Conservation (phyloP, 2,329 filamentous ascomycete genomes). For the Cercospora citrullina region DNA sequence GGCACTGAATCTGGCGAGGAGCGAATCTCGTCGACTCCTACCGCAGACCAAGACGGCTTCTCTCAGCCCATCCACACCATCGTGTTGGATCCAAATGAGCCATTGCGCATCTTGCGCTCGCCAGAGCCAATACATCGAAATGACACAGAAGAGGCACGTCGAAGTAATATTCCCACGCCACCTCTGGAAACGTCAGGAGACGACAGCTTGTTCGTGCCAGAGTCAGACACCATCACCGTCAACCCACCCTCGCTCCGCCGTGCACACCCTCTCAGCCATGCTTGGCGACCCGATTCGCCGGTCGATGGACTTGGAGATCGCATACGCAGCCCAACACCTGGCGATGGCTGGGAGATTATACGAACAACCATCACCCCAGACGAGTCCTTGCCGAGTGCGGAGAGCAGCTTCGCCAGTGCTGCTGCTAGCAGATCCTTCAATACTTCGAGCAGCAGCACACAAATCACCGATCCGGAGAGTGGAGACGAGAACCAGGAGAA, state of each 20-base stretch:
- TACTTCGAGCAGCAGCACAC: conserved; percentile 34
- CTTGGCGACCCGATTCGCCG: conserved; percentile 35
- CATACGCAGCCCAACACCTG: conserved; percentile 73
- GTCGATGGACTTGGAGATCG: conserved; percentile 81
- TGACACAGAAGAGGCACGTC: conserved; percentile 10
- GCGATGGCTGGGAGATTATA: conserved; percentile 73
- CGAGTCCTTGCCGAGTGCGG: conserved; percentile 73
- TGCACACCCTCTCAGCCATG: conserved; percentile 35
- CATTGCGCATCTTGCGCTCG: conserved; percentile 24
- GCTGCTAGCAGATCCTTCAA: conserved; percentile 54
- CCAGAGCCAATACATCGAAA: conserved; percentile 20
- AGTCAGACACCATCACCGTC: conserved; percentile 12
- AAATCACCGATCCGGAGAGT: conserved; percentile 38
- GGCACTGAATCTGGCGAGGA: conserved; percentile 8
- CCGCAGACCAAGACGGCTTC: conserved; percentile 8
- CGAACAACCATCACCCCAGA: conserved; percentile 79
- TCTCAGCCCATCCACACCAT: conserved; percentile 15
- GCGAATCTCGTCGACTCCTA: conserved; percentile 16
- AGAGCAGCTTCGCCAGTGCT: conserved; percentile 78
- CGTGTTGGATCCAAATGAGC: conserved; percentile 19
- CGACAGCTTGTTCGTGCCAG: conserved; percentile 28
- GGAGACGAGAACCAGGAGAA: conserved; percentile 39
- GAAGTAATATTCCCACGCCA: conserved; percentile 24
- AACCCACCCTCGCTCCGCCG: conserved; percentile 14
- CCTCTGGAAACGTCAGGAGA: conserved; percentile 25